These are phyloP conservation scores for Talaromyces pinophilus DNA, from an alignment of 2,329 filamentous ascomycete species.

Conservation along the genomic window DNA sequence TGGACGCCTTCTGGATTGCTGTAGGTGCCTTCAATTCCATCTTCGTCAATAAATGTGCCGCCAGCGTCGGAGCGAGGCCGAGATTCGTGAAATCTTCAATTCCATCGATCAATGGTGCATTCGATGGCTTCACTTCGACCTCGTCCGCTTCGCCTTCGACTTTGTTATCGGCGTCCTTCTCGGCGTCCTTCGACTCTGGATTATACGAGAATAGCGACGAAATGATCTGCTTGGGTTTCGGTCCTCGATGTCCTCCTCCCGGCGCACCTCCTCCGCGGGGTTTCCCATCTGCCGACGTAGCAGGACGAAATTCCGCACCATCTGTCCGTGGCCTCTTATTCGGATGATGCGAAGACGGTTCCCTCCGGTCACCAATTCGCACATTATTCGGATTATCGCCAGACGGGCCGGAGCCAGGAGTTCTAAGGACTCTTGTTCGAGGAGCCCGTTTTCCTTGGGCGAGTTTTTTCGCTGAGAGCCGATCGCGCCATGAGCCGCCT, in stretches of 20 bases:
- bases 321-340: constrained; percentile 46
- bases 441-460: constrained; percentile 52
- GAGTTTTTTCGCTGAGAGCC: constrained; percentile 75
- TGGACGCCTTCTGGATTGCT: constrained; percentile 87
- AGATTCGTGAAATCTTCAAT: constrained; percentile 83
- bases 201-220: constrained; percentile 94
- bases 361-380: constrained; percentile 27
- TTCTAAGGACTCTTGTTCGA: constrained; percentile 18
- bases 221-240: constrained; percentile 64
- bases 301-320: constrained; percentile 39
- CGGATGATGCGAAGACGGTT: constrained; percentile 26
- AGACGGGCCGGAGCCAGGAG: constrained; percentile 22
- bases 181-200: constrained; percentile 66
- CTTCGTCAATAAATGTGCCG: constrained; percentile 79
- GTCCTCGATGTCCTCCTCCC: constrained; percentile 17
- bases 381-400: constrained; percentile 39
- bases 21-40: constrained; percentile 88
- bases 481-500: constrained; percentile 91
- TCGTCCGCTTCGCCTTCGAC: constrained; percentile 43
- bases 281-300: constrained; percentile 22
- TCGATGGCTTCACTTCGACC: constrained; percentile 68
- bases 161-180: constrained; percentile 38
- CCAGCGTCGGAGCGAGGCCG: constrained; percentile 76
- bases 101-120: constrained; percentile 83
- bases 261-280: constrained; percentile 17